Evolutionary conservation across 768 basidiomycete genomes (phyloP).

Genomic region (Brasilioporus rufonigricans): DNA sequence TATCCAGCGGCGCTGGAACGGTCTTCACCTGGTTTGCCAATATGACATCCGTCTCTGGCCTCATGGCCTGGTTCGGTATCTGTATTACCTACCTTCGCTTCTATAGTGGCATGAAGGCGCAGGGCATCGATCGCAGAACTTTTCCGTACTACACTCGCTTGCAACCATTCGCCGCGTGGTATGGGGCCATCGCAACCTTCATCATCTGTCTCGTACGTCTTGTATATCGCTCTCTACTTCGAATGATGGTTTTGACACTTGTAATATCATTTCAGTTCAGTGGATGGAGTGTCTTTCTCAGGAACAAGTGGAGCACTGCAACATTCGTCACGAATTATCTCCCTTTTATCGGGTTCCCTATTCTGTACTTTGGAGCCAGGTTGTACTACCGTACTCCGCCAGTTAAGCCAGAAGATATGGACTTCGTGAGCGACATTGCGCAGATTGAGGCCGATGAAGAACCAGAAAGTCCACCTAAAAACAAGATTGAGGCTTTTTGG

Average conservation of each 20-base stretch:
- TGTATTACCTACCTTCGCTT: slow-evolving; percentile 78
- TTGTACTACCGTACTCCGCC: slow-evolving; percentile 35
- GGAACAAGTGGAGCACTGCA: slow-evolving; percentile 50
- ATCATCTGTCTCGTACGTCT: slow-evolving; percentile 61
- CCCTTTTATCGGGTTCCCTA: slow-evolving; percentile 67
- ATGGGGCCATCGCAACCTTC: slow-evolving; percentile 32
- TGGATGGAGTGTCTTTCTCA: slow-evolving; percentile 53
- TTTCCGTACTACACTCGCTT: slow-evolving; percentile 70
- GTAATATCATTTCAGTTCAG: slow-evolving; percentile 43
- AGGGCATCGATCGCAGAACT: slow-evolving; percentile 67
- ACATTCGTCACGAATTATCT: slow-evolving; percentile 86
- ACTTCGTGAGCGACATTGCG: slow-evolving; percentile 70
- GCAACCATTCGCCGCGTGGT: slow-evolving; percentile 76
- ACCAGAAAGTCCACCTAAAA: slow-evolving; percentile 71
- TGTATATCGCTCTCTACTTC: neutral
- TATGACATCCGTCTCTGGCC: slow-evolving; percentile 66
- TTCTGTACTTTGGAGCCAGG: slow-evolving; percentile 64
- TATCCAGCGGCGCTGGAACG: slow-evolving; percentile 57
- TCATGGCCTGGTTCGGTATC: slow-evolving; percentile 84
- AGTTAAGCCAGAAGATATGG: slow-evolving; percentile 64
- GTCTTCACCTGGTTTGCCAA: slow-evolving; percentile 83
- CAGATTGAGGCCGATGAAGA: slow-evolving; percentile 69
- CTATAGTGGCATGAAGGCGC: slow-evolving; percentile 75
- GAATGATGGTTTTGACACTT: slow-evolving; percentile 2
- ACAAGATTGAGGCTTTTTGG: slow-evolving; percentile 71